Evolutionary conservation across 805 yeast genomes (phyloP).

Genomic region (Barnettozyma salicaria): DNA sequence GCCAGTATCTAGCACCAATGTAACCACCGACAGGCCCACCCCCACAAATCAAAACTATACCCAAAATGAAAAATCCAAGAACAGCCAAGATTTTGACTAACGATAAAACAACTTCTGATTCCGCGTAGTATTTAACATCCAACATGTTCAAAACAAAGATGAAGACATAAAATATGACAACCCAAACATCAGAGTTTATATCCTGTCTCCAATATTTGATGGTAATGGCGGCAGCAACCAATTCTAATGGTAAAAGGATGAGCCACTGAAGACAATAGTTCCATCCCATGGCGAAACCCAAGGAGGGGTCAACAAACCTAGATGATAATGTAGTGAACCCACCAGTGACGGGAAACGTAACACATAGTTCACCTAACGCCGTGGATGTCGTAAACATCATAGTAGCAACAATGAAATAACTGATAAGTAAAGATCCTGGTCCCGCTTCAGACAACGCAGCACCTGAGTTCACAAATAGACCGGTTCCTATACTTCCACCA

Average conservation of each 20-base stretch:
- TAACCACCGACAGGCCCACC: constrained; percentile 48
- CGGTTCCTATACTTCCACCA: constrained; percentile 71
- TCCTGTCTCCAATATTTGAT: constrained; percentile 45
- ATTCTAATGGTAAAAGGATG: constrained; percentile 43
- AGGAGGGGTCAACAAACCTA: constrained; percentile 50
- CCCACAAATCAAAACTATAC: constrained; percentile 53
- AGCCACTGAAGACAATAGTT: constrained; percentile 50
- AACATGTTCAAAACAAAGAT: constrained; percentile 44
- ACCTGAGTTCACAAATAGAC: constrained; percentile 63
- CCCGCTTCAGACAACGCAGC: constrained; percentile 52
- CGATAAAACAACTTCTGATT: constrained; percentile 52
- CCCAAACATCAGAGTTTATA: constrained; percentile 42
- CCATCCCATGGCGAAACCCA: constrained; percentile 60
- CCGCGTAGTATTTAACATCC: constrained; percentile 50
- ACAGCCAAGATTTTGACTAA: constrained; percentile 63
- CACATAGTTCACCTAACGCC: constrained; percentile 48
- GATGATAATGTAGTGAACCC: constrained; percentile 45
- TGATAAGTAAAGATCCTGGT: constrained; percentile 56
- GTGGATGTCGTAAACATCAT: constrained; percentile 56
- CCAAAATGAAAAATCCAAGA: constrained; percentile 52
- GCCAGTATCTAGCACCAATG: constrained; percentile 41
- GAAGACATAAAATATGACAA: constrained; percentile 42
- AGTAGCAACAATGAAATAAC: constrained; percentile 46
- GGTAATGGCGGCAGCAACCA: constrained; percentile 48
- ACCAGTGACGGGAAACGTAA: constrained; percentile 48